Conservation (phyloP, 768 basidiomycete species). For the Coprinopsis sp. region DNA sequence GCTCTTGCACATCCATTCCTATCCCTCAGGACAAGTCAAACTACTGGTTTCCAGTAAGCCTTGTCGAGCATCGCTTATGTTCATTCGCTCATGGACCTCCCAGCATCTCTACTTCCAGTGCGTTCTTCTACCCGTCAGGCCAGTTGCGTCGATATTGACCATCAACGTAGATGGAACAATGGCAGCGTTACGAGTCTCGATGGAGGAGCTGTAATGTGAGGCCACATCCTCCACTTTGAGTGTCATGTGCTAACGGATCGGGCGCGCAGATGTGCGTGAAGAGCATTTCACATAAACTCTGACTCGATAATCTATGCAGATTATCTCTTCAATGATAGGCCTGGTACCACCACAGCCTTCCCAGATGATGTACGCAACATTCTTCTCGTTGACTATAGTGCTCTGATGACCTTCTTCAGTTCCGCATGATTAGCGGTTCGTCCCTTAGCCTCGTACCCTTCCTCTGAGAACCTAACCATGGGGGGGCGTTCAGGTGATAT, state of each 20-base stretch:
- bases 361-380: conserved; percentile 44
- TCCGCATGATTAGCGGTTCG: conserved; percentile 50
- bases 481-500: conserved; percentile 29
- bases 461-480: background rate
- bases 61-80: background rate
- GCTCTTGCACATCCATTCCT: conserved; percentile 38
- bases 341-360: conserved; percentile 47
- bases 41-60: conserved; percentile 13
- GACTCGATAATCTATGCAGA: conserved; percentile 25
- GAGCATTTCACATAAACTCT: background rate
- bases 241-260: no score
- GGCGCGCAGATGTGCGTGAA: background rate
- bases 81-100: background rate
- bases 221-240: no score
- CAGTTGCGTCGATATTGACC: background rate
- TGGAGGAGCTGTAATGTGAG: conserved; percentile 43
- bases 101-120: conserved; percentile 46
- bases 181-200: conserved; percentile 40
- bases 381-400: conserved; percentile 2
- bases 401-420: conserved; percentile 24
- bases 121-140: background rate
- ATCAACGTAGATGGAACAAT: conserved; percentile 35
- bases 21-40: conserved; percentile 16
- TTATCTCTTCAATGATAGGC: conserved; percentile 43
- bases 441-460: background rate